Evolutionary conservation across 345 rosid genomes (phyloP), one percentile per base, ranked within the genome.

Genomic region (Rhizophora apiculata): DNA sequence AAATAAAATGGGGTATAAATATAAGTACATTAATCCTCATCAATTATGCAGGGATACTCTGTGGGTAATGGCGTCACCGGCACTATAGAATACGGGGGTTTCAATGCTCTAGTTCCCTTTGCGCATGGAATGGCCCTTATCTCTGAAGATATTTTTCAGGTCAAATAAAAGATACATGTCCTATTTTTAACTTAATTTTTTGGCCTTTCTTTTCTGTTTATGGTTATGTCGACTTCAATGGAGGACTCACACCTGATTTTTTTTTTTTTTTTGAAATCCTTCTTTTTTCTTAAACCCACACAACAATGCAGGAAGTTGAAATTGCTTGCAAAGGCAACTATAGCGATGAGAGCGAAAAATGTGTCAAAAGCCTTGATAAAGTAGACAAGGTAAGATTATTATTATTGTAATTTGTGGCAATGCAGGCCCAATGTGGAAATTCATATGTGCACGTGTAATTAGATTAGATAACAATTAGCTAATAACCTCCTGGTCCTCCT

Each of bases 121-220:
- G 73, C 74, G 2, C 80, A 64, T 68, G 87, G 83, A 9, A 84
- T 84, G 85, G 87, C 80, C 20, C 76, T 84, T 24, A 77, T 84
- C 39, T 84, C 85, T 2, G 69, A 62, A 8, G 78, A 74, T 27
- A 79, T 79, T 6, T 79, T 21, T 18, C 60, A 79, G 79, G 87
- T 78, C 5, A 21, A 22, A 24, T 15, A 13, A 15, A 43, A 13
- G 18, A 43, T 43, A 43, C 19, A 13, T 13, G 49, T 43, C 49
- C 49, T 43, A 13, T 43, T 11, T 39, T 8, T 10, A 0, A 9
- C 8, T 34, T 34, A 34, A 6, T 34, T 37, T 0, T 43, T 43
- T 3, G 3, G 53, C 13, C 22, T 6, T 39, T 63, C 18, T n/a
- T 13, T 27, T 4, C 0, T 20, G 27, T 20, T 21, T 53, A 19